These are phyloP conservation scores for Roridomyces roridus DNA, from an alignment of 768 basidiomycete species.

Conservation along the genomic window DNA sequence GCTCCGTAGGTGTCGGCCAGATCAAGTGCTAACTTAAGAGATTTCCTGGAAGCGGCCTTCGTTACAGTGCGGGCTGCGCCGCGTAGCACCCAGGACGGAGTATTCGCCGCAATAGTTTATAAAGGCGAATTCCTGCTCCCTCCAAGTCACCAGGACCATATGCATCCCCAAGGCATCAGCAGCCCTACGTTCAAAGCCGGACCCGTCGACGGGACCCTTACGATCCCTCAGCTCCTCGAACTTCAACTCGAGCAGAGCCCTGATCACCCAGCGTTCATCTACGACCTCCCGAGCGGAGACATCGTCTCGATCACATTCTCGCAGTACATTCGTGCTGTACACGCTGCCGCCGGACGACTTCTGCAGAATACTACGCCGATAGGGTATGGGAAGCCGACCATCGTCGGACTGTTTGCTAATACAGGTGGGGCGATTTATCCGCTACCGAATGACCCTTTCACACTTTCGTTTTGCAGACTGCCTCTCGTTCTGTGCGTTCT, in stretches of 20 bases:
- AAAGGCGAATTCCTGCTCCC: too few species aligned
- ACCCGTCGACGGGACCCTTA: slow-evolving; percentile 6
- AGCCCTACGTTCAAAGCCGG: neutral
- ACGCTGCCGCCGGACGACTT: neutral
- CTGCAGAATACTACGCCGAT: neutral
- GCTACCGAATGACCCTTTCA: neutral
- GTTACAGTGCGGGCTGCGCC: too few species aligned
- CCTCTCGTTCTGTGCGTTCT: slow-evolving; percentile 9
- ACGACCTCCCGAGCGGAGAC: neutral
- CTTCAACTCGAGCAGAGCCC: slow-evolving; percentile 12
- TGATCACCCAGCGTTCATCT: slow-evolving; percentile 8
- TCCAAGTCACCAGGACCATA: too few species aligned
- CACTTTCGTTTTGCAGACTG: neutral
- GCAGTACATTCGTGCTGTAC: slow-evolving; percentile 6
- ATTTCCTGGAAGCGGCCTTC: too few species aligned
- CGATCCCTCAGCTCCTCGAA: slow-evolving; percentile 14
- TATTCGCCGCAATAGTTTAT: too few species aligned
- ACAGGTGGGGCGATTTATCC: neutral
- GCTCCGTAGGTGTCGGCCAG: too few species aligned
- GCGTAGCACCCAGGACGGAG: too few species aligned
- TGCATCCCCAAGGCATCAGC: slow-evolving; percentile 1
- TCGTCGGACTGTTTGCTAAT: slow-evolving; percentile 9
- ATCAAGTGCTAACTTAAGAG: too few species aligned
- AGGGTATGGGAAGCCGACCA: neutral
- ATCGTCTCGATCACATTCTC: slow-evolving; percentile 1